Base-by-base conservation (phyloP, 768 basidiomycete genomes). In the Trametes cingulata region DNA sequence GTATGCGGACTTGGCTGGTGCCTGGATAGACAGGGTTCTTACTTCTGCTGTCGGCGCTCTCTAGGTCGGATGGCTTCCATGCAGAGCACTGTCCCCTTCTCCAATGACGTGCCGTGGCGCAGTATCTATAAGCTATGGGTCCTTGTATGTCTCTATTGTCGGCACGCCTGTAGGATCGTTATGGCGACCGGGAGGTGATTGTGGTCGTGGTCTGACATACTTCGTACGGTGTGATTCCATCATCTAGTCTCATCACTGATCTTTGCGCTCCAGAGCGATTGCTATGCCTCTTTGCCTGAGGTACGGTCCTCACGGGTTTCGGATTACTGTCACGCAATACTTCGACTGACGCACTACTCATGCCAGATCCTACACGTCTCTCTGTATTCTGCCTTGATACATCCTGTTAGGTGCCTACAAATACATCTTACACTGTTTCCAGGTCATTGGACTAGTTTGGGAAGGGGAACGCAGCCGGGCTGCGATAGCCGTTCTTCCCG, bases 401-500 rank as follows among this genome's bases (percentile, higher is more conserved):
- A 33, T 33, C 29, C 29, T 33, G 29, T 10, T 5, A 33, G 10
- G 29, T 4, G 4, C 10, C 29, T 33, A 33, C 29, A 10, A 33
- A 33, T 33, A 33, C 29, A 33, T 33, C 29, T 33, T 33, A 33
- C 17, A 27, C 27, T n/a, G 46, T 6, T 27, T n/a, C 40, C 47
- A 29, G 15, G 20, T 25, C 25, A 8, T 4, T 17, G 22, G 12
- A 20, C 22, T 53, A 63, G 19, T 29, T 48, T 1, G 68, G 68
- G 64, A 72, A 70, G 1, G 72, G 72, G 62, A 71, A 71, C 13
- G 71, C 77, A 19, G 81, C 81, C n/a, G 81, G 81, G 62, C 80
- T 83, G 58, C 75, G 76, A 65, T 76, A 80, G 1, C 81, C 81
- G 60, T 85, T 82, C 62, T 72, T 77, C 1, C 81, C 82, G 19